Conservation (phyloP, 257 asterid genomes). For the Solanum piurae region DNA sequence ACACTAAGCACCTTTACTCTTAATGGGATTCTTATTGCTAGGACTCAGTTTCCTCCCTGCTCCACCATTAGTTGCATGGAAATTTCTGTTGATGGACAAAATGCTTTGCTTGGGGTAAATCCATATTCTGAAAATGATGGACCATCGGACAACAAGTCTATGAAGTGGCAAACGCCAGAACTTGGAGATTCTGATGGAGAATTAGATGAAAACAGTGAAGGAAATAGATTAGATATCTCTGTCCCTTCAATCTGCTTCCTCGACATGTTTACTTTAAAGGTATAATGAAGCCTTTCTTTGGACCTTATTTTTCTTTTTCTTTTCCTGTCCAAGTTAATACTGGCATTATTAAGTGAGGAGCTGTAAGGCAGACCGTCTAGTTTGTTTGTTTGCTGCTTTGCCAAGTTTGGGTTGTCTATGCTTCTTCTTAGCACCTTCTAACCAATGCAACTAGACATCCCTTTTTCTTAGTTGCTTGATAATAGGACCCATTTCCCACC, state of each 20-base stretch:
- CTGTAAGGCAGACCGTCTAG: background rate
- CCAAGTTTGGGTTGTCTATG: background rate
- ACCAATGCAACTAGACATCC: background rate
- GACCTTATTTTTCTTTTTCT: background rate
- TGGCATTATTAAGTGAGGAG: background rate
- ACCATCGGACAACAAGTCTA: slow-evolving; percentile 13
- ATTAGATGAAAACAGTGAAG: slow-evolving; percentile 19
- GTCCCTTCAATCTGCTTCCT: slow-evolving; percentile 84
- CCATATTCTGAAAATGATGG: slow-evolving; percentile 48
- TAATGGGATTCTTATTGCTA: slow-evolving; percentile 63
- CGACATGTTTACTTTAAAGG: slow-evolving; percentile 72
- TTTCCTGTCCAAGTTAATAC: background rate
- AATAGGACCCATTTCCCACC: background rate
- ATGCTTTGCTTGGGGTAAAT: slow-evolving; percentile 75
- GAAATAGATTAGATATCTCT: slow-evolving; percentile 31
- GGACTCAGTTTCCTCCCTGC: slow-evolving; percentile 44
- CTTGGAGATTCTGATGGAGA: slow-evolving; percentile 25
- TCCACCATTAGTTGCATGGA: slow-evolving; percentile 73
- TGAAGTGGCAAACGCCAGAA: slow-evolving; percentile 10
- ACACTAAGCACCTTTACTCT: slow-evolving; percentile 64
- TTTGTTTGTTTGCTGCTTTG: background rate
- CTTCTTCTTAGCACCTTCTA: background rate
- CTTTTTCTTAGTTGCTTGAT: background rate
- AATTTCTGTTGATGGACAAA: slow-evolving; percentile 73
- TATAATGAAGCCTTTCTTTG: slow-evolving; percentile 7